Evolutionary conservation across 805 yeast genomes (phyloP).

Genomic region (Spencermartinsiella europaea): DNA sequence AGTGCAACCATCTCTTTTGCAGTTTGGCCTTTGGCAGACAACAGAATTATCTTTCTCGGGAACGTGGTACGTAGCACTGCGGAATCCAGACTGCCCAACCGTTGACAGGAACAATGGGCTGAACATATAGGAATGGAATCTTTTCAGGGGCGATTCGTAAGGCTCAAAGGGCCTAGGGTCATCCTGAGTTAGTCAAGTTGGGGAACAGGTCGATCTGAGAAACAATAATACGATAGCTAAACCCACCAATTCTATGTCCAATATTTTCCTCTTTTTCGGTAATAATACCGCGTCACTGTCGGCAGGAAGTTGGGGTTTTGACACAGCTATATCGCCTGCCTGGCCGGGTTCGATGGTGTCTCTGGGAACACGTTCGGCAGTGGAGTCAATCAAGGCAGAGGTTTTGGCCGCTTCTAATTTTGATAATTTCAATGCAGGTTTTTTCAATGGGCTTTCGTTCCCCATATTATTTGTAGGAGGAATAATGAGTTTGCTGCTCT

Average conservation of each 20-base stretch:
- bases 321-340: too few relatives aligned
- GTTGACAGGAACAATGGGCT: conserved; percentile 19
- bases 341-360: too few relatives aligned
- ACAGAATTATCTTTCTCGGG: conserved; percentile 9
- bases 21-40: conserved; percentile 14
- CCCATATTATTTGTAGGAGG: too few relatives aligned
- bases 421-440: too few relatives aligned
- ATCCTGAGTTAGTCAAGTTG: conserved; percentile 3
- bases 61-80: conserved; percentile 21
- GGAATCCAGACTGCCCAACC: conserved; percentile 12
- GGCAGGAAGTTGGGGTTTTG: neutral
- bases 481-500: too few relatives aligned
- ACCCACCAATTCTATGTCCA: neutral
- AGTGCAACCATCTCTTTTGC: conserved; percentile 3
- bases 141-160: conserved; percentile 22
- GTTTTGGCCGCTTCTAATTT: too few relatives aligned
- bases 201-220: too few relatives aligned
- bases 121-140: conserved; percentile 23
- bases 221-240: too few relatives aligned
- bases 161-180: conserved; percentile 10
- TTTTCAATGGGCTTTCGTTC: too few relatives aligned
- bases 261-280: neutral
- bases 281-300: too few relatives aligned
- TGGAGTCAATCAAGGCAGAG: too few relatives aligned
- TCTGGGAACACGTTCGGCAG: too few relatives aligned